Evolutionary conservation across 306 rosid species (phyloP), one percentile per base, ranked within the genome.

Genomic region (Sicyos baderoa): DNA sequence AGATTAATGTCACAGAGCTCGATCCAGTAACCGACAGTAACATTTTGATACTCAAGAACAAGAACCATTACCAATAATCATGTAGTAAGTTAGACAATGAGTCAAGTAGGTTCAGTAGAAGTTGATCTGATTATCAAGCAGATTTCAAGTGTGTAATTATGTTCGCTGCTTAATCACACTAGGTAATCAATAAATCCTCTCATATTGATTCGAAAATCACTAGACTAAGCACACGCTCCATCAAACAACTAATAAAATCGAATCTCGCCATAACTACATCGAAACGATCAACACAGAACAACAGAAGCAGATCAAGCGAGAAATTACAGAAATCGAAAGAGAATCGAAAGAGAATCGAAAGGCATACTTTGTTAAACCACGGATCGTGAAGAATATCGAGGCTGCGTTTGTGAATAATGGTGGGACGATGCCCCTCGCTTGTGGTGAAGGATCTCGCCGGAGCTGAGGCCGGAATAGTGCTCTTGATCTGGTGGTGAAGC

Each of bases 371-470:
- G 51, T 94, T 94, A 85, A 94, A 94, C 99, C 96, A 94, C 57
- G 99, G 97, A 70, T 94, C 99, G 23, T 94, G 99, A 47, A 94
- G 99, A 72, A 94, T 94, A 68, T 94, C 99, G 53, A 90, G 85
- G 77, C 99, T 90, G 63, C 96, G 99, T 77, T 94, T 94, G 75
- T 90, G 95, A 23, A 94, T 86, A 40, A 94, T 86, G 76, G 91
- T 18, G 0, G 99, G 99, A 7, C 97, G 94, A 67, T 82, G 83
- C n/a, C 96, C 89, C 71, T 86, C 99, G 54, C 70, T 59, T 0
- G 97, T 85, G 53, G 97, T 79, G 84, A 86, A 86, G 40, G 90
- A 86, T 88, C 97, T 80, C 2, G 84, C 42, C 18, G 54, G 80
- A 51, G 74, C 22, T 45, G 48, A 40, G 52, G 69, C 64, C 17